Conservation (phyloP, 2,329 filamentous ascomycete genomes). For the Botryosphaeria dothidea region DNA sequence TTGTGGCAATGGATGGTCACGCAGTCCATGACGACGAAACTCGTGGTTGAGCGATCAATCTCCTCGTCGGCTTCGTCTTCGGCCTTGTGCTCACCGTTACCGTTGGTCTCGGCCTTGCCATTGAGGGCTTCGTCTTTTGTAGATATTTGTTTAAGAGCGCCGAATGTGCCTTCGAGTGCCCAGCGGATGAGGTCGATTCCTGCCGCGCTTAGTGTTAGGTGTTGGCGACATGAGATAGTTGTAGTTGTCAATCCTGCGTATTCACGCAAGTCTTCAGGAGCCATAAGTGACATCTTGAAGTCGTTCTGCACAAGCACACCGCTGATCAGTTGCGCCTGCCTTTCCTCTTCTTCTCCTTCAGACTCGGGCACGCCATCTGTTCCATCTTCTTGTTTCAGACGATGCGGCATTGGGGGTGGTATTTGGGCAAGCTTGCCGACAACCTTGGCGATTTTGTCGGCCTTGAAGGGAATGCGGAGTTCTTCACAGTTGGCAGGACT, state of each 20-base stretch:
- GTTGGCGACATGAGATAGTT: slow-evolving; percentile 89
- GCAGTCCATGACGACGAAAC: slow-evolving; percentile 82
- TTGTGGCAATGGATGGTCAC: slow-evolving; percentile 76
- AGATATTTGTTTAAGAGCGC: slow-evolving; percentile 60
- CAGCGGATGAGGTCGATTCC: slow-evolving; percentile 90
- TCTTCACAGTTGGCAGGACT: slow-evolving; percentile 95
- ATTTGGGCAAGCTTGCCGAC: slow-evolving; percentile 89
- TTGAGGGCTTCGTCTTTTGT: slow-evolving; percentile 34
- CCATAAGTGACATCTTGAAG: slow-evolving; percentile 96
- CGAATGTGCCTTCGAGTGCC: slow-evolving; percentile 93
- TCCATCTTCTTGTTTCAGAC: slow-evolving; percentile 43
- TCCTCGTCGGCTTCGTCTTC: slow-evolving; percentile 66
- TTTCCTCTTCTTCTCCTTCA: slow-evolving; percentile 26
- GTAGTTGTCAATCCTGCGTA: slow-evolving; percentile 97
- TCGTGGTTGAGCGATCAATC: slow-evolving; percentile 53
- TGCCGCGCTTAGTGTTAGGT: slow-evolving; percentile 82
- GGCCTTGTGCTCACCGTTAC: slow-evolving; percentile 37
- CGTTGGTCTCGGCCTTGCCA: slow-evolving; percentile 36
- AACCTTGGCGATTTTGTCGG: slow-evolving; percentile 93
- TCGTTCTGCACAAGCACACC: slow-evolving; percentile 96
- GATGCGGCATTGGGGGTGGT: slow-evolving; percentile 58
- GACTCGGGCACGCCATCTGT: slow-evolving; percentile 25
- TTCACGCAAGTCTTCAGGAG: slow-evolving; percentile 90
- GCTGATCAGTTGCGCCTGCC: slow-evolving; percentile 63
- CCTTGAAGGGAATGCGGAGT: slow-evolving; percentile 89